These are phyloP conservation scores for Laburnicola sp. DNA, from an alignment of 2,329 filamentous ascomycete genomes.

Conservation along the genomic window DNA sequence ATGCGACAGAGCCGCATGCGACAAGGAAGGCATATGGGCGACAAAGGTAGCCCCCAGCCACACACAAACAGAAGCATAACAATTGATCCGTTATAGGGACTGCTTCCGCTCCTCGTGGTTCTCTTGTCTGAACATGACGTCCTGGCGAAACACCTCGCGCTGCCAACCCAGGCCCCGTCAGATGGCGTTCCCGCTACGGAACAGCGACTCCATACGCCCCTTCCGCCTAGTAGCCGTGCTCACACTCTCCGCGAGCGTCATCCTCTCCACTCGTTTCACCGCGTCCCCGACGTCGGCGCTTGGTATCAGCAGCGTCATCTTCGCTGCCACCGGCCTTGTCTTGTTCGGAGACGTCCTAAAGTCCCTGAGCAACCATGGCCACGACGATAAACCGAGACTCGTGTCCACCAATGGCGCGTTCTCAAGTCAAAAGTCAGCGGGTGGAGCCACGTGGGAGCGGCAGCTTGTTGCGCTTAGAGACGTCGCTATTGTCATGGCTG, in stretches of 20 bases:
- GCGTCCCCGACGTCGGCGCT: conserved; percentile 44
- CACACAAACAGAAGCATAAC: not conserved
- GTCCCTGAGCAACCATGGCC: conserved; percentile 27
- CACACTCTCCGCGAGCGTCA: conserved; percentile 42
- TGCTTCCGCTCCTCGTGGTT: conserved; percentile 40
- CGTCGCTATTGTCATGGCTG: conserved; percentile 28
- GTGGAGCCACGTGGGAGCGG: conserved; percentile 28
- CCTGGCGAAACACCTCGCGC: conserved; percentile 25
- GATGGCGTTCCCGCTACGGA: conserved; percentile 23
- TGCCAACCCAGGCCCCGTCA: conserved; percentile 27
- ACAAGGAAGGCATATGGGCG: conserved; percentile 50
- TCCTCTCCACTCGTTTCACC: conserved; percentile 39
- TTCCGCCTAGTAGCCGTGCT: conserved; percentile 37
- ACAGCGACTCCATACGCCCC: conserved; percentile 13
- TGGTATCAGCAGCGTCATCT: conserved; percentile 48
- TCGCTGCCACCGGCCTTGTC: conserved; percentile 46
- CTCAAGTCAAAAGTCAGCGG: conserved; percentile 26
- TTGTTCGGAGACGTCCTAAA: conserved; percentile 45
- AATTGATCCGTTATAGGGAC: conserved; percentile 28
- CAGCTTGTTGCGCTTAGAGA: conserved; percentile 36
- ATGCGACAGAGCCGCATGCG: conserved; percentile 50
- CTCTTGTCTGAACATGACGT: conserved; percentile 35
- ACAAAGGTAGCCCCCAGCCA: conserved; percentile 44
- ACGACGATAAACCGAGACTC: conserved; percentile 31
- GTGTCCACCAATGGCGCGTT: conserved; percentile 43